Percentiles rank a stretch among this genome's conserved stretches.
Evolutionary conservation across 2,329 filamentous ascomycete genomes (phyloP).

Genomic region (Apiospora sp.): DNA sequence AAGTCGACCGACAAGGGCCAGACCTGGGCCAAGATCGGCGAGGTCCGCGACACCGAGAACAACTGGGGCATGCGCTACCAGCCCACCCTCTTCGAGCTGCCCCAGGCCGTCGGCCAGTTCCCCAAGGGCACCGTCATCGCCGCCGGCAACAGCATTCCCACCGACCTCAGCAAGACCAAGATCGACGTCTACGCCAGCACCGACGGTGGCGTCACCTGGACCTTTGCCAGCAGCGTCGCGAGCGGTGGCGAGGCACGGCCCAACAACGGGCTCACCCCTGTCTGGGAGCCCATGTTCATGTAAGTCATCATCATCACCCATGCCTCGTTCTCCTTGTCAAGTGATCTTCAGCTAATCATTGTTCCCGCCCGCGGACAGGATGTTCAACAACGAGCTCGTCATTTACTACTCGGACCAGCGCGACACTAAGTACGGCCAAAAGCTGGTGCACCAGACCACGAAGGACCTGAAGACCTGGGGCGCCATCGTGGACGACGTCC

Average conservation of each 20-base stretch:
- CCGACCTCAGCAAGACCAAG: slow-evolving; percentile 67
- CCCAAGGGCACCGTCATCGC: slow-evolving; percentile 69
- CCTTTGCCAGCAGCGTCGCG: slow-evolving; percentile 72
- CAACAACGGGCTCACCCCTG: slow-evolving; percentile 70
- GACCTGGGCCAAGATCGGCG: slow-evolving; percentile 71
- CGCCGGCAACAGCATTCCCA: slow-evolving; percentile 67
- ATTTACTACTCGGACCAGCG: slow-evolving; percentile 78
- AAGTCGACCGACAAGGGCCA: slow-evolving; percentile 60
- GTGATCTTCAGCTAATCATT: not conserved
- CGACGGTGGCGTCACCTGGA: slow-evolving; percentile 69
- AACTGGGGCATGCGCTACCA: slow-evolving; percentile 74
- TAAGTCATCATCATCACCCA: not conserved
- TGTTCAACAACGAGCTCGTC: slow-evolving; percentile 66
- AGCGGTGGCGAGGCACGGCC: slow-evolving; percentile 66
- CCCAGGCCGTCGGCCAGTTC: slow-evolving; percentile 63
- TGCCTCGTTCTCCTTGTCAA: too few relatives aligned
- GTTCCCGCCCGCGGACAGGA: slow-evolving; percentile 53
- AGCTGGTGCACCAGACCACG: slow-evolving; percentile 70
- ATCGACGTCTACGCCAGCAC: slow-evolving; percentile 74
- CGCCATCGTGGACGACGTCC: slow-evolving; percentile 66
- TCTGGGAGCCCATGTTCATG: slow-evolving; percentile 77
- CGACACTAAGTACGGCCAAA: slow-evolving; percentile 71
- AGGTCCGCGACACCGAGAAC: slow-evolving; percentile 69
- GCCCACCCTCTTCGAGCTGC: slow-evolving; percentile 71
- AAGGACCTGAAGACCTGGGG: slow-evolving; percentile 68